Conservation (phyloP, 768 basidiomycete species). For the Tephrocybe sp. region DNA sequence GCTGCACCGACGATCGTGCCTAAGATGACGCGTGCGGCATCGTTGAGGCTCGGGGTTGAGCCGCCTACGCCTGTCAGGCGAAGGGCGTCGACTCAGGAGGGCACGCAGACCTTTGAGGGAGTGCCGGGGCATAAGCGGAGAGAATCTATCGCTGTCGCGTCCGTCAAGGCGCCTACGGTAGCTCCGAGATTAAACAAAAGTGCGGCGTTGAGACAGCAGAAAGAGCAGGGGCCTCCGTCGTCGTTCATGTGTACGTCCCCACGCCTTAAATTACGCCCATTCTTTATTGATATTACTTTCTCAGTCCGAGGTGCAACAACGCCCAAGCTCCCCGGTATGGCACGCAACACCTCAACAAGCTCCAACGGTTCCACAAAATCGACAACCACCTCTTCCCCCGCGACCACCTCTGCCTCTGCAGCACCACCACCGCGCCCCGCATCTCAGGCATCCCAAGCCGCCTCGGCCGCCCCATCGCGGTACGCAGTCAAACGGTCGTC, state of each 20-base stretch:
- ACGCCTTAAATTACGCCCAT: neutral
- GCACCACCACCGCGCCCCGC: constrained; percentile 15
- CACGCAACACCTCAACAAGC: constrained; percentile 43
- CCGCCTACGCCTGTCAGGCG: constrained; percentile 40
- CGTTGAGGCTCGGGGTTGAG: constrained; percentile 59
- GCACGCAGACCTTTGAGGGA: constrained; percentile 62
- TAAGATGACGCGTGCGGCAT: constrained; percentile 74
- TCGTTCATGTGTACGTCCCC: constrained; percentile 69
- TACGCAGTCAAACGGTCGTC: constrained; percentile 14
- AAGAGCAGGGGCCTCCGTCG: constrained; percentile 60
- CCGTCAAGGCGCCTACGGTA: constrained; percentile 61
- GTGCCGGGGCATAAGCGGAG: constrained; percentile 85
- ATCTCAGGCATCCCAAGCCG: constrained; percentile 30
- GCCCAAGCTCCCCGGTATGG: constrained; percentile 42
- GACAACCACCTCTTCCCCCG: neutral
- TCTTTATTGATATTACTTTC: neutral
- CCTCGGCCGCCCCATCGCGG: constrained; percentile 20
- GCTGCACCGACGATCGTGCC: constrained; percentile 72
- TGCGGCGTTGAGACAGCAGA: constrained; percentile 63
- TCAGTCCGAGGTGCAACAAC: constrained; percentile 49
- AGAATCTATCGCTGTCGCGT: constrained; percentile 72
- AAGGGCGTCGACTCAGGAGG: constrained; percentile 34
- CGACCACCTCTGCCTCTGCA: constrained; percentile 15
- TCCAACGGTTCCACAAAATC: constrained; percentile 21
- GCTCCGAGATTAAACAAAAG: constrained; percentile 80